A percentile compares a stretch with the other conserved stretches of the same genome.
phyloP scores from a whole-genome alignment of 495 filamentous ascomycete genomes.

The Penicillium tannophilum region DNA sequence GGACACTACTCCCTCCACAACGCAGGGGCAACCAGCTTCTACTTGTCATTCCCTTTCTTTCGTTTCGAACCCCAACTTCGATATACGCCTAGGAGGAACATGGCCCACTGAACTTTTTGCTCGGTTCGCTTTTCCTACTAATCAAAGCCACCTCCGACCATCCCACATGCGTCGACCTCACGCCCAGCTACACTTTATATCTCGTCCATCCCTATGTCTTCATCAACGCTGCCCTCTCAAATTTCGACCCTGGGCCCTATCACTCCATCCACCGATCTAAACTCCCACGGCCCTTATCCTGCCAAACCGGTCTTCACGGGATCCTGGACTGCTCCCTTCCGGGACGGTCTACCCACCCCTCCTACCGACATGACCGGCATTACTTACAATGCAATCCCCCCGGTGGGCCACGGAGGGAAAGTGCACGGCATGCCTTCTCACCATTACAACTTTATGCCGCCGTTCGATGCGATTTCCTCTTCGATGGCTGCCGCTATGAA shows the following conservation, averaged over 20 bases:
- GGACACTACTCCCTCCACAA: slow-evolving; percentile 3
- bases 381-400: slow-evolving; percentile 42
- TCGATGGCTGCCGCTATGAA: slow-evolving; percentile 32
- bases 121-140: neutral
- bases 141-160: slow-evolving; percentile 6
- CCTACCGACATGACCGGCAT: slow-evolving; percentile 54
- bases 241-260: slow-evolving; percentile 32
- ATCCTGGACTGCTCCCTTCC: slow-evolving; percentile 42
- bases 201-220: slow-evolving; percentile 39
- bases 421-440: slow-evolving; percentile 31
- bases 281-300: slow-evolving; percentile 13
- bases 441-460: slow-evolving; percentile 31
- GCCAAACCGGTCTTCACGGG: slow-evolving; percentile 25
- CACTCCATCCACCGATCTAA: slow-evolving; percentile 32
- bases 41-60: neutral
- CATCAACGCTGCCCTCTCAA: slow-evolving; percentile 31
- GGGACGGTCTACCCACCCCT: slow-evolving; percentile 54
- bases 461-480: slow-evolving; percentile 27
- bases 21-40: neutral
- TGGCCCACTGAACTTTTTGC: slow-evolving; percentile 12
- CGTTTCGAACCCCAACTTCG: neutral
- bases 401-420: slow-evolving; percentile 39
- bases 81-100: neutral
- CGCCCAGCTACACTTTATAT: slow-evolving; percentile 8
- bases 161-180: slow-evolving; percentile 28